These are phyloP conservation scores for Fusarium multiceps DNA, from an alignment of 2,329 filamentous ascomycete species.

Conservation along the genomic window DNA sequence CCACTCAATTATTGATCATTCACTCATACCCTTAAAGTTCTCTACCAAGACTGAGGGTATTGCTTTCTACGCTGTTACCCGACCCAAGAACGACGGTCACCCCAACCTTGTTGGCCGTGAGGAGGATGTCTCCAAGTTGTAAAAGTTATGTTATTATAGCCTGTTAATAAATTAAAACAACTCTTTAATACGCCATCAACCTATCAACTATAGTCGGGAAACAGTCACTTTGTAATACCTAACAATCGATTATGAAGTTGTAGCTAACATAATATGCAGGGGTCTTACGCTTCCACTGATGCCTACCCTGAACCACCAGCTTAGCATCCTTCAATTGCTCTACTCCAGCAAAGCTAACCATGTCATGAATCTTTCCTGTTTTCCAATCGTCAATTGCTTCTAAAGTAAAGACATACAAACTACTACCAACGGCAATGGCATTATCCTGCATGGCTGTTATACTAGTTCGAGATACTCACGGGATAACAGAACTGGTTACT, in stretches of 20 bases:
- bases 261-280: not conserved
- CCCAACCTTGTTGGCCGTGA: conserved; percentile 7
- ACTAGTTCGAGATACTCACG: accelerated
- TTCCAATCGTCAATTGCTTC: not conserved
- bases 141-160: conserved; percentile 1
- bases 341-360: not conserved
- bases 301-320: not conserved
- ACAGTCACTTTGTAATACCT: not conserved
- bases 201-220: not conserved
- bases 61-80: conserved; percentile 34
- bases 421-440: accelerated
- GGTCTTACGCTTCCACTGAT: not conserved
- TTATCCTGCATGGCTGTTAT: not conserved
- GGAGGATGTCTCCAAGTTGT: conserved; percentile 19
- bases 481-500: accelerated
- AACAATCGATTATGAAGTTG: accelerated
- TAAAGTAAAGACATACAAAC: accelerated
- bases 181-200: not conserved
- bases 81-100: conserved; percentile 15
- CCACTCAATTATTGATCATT: accelerated
- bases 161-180: not conserved
- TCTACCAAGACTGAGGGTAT: conserved; percentile 23
- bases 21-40: conserved; percentile 8
- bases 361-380: accelerated
- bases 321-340: not conserved